Conservation (phyloP, 1,139 yeast species). For the Casaregolazyma suthepensis region DNA sequence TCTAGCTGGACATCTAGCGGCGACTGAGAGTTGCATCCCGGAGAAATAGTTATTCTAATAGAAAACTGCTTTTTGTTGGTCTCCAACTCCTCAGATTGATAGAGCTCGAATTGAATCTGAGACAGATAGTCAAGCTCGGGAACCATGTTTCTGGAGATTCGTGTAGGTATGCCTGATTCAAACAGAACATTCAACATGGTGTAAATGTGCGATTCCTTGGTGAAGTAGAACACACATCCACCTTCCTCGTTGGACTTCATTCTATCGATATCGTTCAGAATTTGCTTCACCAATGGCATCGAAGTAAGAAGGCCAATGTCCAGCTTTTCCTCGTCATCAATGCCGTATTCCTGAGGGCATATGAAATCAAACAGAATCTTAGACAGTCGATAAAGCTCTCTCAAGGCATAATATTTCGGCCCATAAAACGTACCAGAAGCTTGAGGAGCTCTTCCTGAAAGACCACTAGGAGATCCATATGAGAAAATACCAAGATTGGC, state of each 20-base stretch:
- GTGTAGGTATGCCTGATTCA: slow-evolving; percentile 92
- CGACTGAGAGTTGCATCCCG: slow-evolving; percentile 97
- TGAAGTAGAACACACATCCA: slow-evolving; percentile 83
- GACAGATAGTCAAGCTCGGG: slow-evolving; percentile 96
- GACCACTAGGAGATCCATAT: not conserved
- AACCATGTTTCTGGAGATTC: slow-evolving; percentile 86
- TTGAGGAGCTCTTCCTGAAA: slow-evolving; percentile 1
- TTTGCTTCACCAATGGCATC: slow-evolving; percentile 86
- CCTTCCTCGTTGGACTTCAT: slow-evolving; percentile 76
- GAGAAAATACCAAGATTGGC: slow-evolving; percentile 16
- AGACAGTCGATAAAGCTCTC: slow-evolving; percentile 84
- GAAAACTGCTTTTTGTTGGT: slow-evolving; percentile 74
- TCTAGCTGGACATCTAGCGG: slow-evolving; percentile 95
- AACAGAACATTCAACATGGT: slow-evolving; percentile 85
- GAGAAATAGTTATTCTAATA: slow-evolving; percentile 81
- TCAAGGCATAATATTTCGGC: slow-evolving; percentile 67
- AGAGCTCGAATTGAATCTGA: slow-evolving; percentile 88
- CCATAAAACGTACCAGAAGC: slow-evolving; percentile 56
- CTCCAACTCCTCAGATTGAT: slow-evolving; percentile 58
- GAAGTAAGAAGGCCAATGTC: slow-evolving; percentile 95
- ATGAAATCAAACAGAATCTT: slow-evolving; percentile 94
- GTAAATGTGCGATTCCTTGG: slow-evolving; percentile 95
- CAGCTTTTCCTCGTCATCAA: slow-evolving; percentile 88
- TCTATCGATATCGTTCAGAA: slow-evolving; percentile 69
- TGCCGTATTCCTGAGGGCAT: slow-evolving; percentile 98